These are phyloP conservation scores for Babesia caballi DNA, from an alignment of 169 alveolate species.

Conservation along the genomic window DNA sequence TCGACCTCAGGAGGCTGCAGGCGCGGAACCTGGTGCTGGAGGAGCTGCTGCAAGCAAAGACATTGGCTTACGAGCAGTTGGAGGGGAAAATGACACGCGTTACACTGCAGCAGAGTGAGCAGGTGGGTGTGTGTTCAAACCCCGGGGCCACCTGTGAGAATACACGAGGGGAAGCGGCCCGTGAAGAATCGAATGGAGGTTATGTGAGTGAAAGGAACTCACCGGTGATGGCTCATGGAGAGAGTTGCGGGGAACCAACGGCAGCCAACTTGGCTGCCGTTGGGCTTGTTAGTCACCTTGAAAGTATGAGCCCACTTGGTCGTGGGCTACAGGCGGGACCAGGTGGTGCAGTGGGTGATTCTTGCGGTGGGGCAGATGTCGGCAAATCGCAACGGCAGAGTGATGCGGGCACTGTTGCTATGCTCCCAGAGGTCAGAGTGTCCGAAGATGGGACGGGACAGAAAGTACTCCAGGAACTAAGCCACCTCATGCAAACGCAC, in stretches of 20 bases:
- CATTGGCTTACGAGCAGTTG: conserved; percentile 6
- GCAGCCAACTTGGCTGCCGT: not conserved
- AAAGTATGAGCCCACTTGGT: too few species aligned
- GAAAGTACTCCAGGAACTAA: not conserved
- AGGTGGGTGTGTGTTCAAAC: not conserved
- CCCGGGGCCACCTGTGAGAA: not conserved
- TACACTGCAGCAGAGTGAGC: not conserved
- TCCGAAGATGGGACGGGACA: not conserved
- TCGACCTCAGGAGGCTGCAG: conserved; percentile 30
- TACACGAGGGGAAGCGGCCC: not conserved
- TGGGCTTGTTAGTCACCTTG: not conserved
- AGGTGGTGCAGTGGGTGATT: too few species aligned
- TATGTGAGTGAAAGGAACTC: not conserved
- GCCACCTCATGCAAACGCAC: not conserved
- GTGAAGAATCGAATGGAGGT: not conserved
- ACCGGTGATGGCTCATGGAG: too few species aligned
- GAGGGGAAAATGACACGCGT: conserved; percentile 3
- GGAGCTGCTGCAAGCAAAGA: conserved; percentile 32
- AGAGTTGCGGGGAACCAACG: too few species aligned
- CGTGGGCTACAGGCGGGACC: too few species aligned
- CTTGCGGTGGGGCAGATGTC: not conserved
- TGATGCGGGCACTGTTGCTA: not conserved
- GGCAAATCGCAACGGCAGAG: not conserved
- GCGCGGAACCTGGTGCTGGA: conserved; percentile 37
- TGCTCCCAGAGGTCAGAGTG: too few species aligned